Percentiles rank a stretch among this genome's conserved stretches.
Evolutionary conservation across 1,139 yeast genomes (phyloP).

Genomic region (Suhomyces bokatorum): DNA sequence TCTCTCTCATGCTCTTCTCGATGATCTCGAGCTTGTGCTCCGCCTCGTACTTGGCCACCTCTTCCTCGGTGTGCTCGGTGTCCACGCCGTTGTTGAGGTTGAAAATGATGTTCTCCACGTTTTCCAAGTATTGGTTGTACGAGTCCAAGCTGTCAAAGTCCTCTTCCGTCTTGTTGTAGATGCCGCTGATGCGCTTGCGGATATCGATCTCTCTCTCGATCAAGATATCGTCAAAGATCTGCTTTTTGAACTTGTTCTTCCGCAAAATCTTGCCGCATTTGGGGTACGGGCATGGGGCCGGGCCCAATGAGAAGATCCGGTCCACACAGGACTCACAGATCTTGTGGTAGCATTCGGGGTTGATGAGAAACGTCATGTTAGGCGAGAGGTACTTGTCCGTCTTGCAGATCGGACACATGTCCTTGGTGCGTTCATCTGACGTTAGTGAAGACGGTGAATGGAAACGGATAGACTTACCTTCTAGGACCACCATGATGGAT

Average conservation of each 20-base stretch:
- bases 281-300: slow-evolving; percentile 95
- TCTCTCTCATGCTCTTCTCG: slow-evolving; percentile 63
- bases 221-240: slow-evolving; percentile 82
- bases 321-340: slow-evolving; percentile 97
- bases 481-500: slow-evolving; percentile 7
- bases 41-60: slow-evolving; percentile 69
- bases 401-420: slow-evolving; percentile 97
- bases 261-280: slow-evolving; percentile 85
- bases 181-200: slow-evolving; percentile 70
- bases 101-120: slow-evolving; percentile 77
- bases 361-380: slow-evolving; percentile 85
- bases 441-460: slow-evolving; percentile 13
- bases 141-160: slow-evolving; percentile 63
- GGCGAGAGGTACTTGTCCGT: slow-evolving; percentile 94
- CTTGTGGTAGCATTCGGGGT: slow-evolving; percentile 97
- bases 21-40: slow-evolving; percentile 74
- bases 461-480: slow-evolving; percentile 10
- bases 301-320: slow-evolving; percentile 89
- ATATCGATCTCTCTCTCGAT: slow-evolving; percentile 94
- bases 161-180: slow-evolving; percentile 78
- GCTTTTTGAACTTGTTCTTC: slow-evolving; percentile 87
- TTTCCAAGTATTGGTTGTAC: slow-evolving; percentile 78
- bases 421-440: slow-evolving; percentile 49
- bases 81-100: slow-evolving; percentile 73
- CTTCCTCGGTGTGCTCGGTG: slow-evolving; percentile 68